Evolutionary conservation across 1,139 yeast species (phyloP), one percentile per base, ranked within the genome.

Genomic region (Zygoascus meyerae): DNA sequence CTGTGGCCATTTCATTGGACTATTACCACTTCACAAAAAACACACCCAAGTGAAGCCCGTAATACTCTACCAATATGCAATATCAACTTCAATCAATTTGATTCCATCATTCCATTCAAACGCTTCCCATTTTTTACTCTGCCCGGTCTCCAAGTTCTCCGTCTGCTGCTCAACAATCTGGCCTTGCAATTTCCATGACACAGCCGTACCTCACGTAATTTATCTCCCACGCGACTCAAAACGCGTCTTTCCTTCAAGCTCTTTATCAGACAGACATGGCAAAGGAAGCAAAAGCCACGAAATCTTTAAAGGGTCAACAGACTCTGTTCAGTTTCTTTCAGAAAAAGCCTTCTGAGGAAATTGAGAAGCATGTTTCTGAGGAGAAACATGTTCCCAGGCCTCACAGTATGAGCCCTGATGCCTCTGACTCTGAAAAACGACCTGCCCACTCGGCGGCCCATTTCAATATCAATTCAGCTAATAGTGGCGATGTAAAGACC

Each of bases 301-400:
- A 28, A 33, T 28, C 39, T 14, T 34, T 31, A 5, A 40, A 35
- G 12, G 43, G 43, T n/a, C 60, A 56, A 46, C 55, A 51, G 43
- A 49, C 57, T 7, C 45, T 57, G 42, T 50, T 57, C 33, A 56
- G 48, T 42, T 57, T 57, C 36, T 57, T 57, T 39, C 41, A 52
- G 14, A 57, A 55, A 44, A 51, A 40, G 12, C 21, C 38, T 2
- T 26, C 21, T 2, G 21, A 16, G 11, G 14, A 29, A 31, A 4
- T 5, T 5, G 14, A 31, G 8, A n/a, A 5, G 4, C 14, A 11
- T 31, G 33, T 12, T n/a, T 4, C 33, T 31, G 5, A n/a, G 9
- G 5, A 6, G 3, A 11, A 2, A 4, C 14, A 47, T 8, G 47
- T 42, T 3, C 46, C 49, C 10, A 31, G 34, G 2, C 34, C 40